A percentile compares a stretch with the other conserved stretches of the same genome.
These are phyloP conservation scores for Bipolaris gigantea DNA, from an alignment of 2,329 filamentous ascomycete species.

Conservation along the genomic window DNA sequence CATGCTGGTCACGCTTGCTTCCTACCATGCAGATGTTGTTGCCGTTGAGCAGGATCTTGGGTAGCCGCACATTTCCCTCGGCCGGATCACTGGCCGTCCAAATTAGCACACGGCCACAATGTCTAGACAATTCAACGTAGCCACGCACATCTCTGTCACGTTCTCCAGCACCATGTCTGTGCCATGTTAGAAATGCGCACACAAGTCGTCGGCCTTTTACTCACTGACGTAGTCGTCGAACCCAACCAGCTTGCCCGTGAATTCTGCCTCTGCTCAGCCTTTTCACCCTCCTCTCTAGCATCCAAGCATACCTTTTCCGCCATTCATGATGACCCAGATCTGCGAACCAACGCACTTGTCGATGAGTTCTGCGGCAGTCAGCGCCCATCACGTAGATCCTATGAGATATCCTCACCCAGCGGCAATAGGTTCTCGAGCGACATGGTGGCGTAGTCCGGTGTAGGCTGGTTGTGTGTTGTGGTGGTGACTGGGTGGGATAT, in stretches of 20 bases:
- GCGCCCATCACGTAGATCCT: neutral
- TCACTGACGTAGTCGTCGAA: conserved; percentile 99
- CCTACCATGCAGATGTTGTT: conserved; percentile 99
- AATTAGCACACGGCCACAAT: conserved; percentile 9
- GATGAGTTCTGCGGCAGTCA: conserved; percentile 75
- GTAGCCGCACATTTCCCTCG: conserved; percentile 81
- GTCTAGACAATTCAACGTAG: neutral
- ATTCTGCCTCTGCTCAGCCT: conserved; percentile 63
- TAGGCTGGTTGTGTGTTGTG: conserved; percentile 4
- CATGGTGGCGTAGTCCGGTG: conserved; percentile 21
- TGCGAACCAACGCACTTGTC: conserved; percentile 97
- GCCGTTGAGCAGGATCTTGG: conserved; percentile 94
- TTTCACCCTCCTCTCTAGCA: neutral
- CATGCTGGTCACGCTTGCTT: neutral
- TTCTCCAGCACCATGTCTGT: conserved; percentile 97
- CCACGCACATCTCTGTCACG: conserved; percentile 86
- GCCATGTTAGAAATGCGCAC: neutral
- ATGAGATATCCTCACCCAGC: conserved; percentile 24
- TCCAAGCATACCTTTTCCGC: conserved; percentile 76
- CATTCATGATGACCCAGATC: conserved; percentile 99
- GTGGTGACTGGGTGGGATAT: conserved; percentile 20
- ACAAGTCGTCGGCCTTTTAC: conserved; percentile 50
- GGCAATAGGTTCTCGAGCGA: conserved; percentile 37
- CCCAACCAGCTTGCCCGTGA: conserved; percentile 88
- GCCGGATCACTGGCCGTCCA: conserved; percentile 71